Evolutionary conservation across 1,284 basidiomycete genomes (phyloP).

Genomic region (Boletus mariae): DNA sequence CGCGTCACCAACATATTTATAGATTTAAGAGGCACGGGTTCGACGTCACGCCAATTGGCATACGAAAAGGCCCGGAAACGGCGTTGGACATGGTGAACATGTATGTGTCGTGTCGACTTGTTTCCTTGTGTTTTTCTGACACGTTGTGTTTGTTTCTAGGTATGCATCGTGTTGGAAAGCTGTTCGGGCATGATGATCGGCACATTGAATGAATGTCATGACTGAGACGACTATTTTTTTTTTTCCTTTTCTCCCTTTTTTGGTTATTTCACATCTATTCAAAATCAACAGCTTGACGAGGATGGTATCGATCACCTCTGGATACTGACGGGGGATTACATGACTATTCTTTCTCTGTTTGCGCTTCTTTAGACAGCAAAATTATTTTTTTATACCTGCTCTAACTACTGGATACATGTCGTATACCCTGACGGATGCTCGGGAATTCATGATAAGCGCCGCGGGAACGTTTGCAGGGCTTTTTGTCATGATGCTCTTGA

Average conservation of each 20-base stretch:
- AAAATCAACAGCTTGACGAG: neutral
- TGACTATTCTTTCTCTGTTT: neutral
- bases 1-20: neutral
- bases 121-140: neutral
- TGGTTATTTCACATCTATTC: neutral
- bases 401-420: neutral
- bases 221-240: neutral
- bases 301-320: neutral
- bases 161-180: conserved; percentile 35
- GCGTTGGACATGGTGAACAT: conserved; percentile 67
- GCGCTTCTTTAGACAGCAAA: neutral
- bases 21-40: conserved; percentile 49
- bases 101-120: conserved; percentile 31
- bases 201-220: neutral
- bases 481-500: neutral
- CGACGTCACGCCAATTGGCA: conserved; percentile 41
- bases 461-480: neutral
- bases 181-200: conserved; percentile 17
- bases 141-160: conserved; percentile 12
- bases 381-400: neutral
- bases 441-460: neutral
- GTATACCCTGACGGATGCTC: conserved; percentile 1
- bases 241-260: neutral
- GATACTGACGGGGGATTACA: neutral
- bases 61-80: conserved; percentile 40